Evolutionary conservation across 257 asterid species (phyloP), one percentile per base, ranked within the genome.

Genomic region (Jacaranda copaia): DNA sequence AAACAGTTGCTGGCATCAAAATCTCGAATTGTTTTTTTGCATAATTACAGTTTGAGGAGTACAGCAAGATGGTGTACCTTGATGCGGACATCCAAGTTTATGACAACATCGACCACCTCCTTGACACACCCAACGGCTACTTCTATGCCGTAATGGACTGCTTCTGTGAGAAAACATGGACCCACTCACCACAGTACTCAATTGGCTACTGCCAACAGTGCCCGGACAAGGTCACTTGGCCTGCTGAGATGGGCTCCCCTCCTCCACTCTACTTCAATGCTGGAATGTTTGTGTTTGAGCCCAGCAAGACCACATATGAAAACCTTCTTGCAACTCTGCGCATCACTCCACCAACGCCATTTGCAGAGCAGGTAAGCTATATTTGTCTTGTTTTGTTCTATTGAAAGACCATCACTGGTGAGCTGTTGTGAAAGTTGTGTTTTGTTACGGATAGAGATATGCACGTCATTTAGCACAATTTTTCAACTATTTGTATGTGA

Each of bases 101-200:
- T 63, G 87, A 87, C 7, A 89, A 85, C 84, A 89, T 89, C 35
- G 91, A 87, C 71, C 88, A 85, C 66, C 87, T 89, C 59, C 81
- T 89, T 12, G 91, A 89, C 80, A 59, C 74, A 0, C 88, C 86
- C 1, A 76, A 83, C 66, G 93, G 93, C 39, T 85, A 88, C 80
- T 88, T 88, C 73, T 88, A 88, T 8, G 90, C 90, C 0, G 93
- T 84, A 53, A 86, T 86, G 93, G 90, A 88, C 63, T 86, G 93
- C 73, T 88, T 89, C 75, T 89, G 93, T 39, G 91, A 89, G 72
- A 85, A 85, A 64, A 85, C 91, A 13, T 87, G 91, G 93, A 83
- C 84, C 85, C 89, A 87, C 74, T 72, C 93, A 6, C 81, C 78
- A 10, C 91, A 85, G 64, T 83, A 65, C 83, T 77, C 84, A 5